These are phyloP conservation scores for Syncephalastrum sp. DNA, from an alignment of 371 early-diverging fungal species.

Conservation along the genomic window DNA sequence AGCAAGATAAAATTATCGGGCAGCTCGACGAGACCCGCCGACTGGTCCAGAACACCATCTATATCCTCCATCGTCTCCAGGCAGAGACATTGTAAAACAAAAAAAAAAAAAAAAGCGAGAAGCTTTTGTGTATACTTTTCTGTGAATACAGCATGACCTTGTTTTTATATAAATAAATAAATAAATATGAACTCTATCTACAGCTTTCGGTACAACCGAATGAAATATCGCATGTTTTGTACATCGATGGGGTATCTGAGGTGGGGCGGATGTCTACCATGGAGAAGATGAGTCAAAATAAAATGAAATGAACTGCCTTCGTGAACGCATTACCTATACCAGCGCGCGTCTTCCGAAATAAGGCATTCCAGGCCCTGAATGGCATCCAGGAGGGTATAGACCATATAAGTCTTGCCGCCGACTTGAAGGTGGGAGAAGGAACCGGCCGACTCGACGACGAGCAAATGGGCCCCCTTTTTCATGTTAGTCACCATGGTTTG, in stretches of 20 bases:
- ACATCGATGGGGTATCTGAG: slow-evolving; percentile 77
- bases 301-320: neutral
- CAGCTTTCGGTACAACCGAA: slow-evolving; percentile 70
- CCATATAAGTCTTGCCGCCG: slow-evolving; percentile 79
- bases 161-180: too few species aligned
- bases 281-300: slow-evolving; percentile 2
- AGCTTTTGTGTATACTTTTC: too few species aligned
- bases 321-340: slow-evolving; percentile 71
- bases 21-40: too few species aligned
- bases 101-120: too few species aligned
- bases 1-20: too few species aligned
- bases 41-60: too few species aligned
- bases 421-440: slow-evolving; percentile 86
- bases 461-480: slow-evolving; percentile 67
- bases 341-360: slow-evolving; percentile 67
- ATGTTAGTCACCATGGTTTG: slow-evolving; percentile 63
- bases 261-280: slow-evolving; percentile 48
- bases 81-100: too few species aligned
- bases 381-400: slow-evolving; percentile 83
- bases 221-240: slow-evolving; percentile 90
- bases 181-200: neutral
- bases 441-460: slow-evolving; percentile 94
- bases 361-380: slow-evolving; percentile 71
- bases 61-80: too few species aligned
- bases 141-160: too few species aligned